phyloP scores from a whole-genome alignment of 2,329 filamentous ascomycete genomes.

The Cladosporium phlei region DNA sequence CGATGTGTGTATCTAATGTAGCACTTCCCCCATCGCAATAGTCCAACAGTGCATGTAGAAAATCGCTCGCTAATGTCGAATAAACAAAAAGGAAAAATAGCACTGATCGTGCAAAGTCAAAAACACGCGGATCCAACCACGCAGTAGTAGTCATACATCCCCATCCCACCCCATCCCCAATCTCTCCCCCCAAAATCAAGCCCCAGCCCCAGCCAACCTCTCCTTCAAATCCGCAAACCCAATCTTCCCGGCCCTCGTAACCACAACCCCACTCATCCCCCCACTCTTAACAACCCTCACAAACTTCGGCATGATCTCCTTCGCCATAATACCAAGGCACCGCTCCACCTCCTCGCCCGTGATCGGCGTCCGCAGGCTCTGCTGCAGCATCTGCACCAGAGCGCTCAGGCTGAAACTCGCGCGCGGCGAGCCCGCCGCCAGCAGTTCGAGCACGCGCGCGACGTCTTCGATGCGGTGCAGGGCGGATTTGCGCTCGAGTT shows the following conservation, averaged over 20 bases:
- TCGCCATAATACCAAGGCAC: conserved; percentile 40
- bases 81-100: conserved; percentile 4
- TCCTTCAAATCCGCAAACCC: conserved; percentile 24
- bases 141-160: neutral
- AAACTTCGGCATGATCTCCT: conserved; percentile 42
- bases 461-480: conserved; percentile 46
- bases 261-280: conserved; percentile 40
- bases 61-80: conserved; percentile 6
- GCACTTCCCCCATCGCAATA: no score
- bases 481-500: conserved; percentile 43
- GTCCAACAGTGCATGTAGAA: no score
- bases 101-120: neutral
- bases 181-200: neutral
- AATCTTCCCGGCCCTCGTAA: conserved; percentile 30
- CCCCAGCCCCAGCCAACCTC: conserved; percentile 21
- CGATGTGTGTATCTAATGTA: no score
- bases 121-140: neutral
- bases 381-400: conserved; percentile 40
- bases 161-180: neutral
- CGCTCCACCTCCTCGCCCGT: conserved; percentile 41
- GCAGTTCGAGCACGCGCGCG: conserved; percentile 38
- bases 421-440: conserved; percentile 35
- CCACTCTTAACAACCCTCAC: conserved; percentile 37
- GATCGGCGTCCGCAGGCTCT: conserved; percentile 43
- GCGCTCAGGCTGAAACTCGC: conserved; percentile 42